Percentiles rank a stretch among this genome's conserved stretches.
Evolutionary conservation across 176 grass and related monocot species (phyloP).

Genomic region (Metroxylon sagu): DNA sequence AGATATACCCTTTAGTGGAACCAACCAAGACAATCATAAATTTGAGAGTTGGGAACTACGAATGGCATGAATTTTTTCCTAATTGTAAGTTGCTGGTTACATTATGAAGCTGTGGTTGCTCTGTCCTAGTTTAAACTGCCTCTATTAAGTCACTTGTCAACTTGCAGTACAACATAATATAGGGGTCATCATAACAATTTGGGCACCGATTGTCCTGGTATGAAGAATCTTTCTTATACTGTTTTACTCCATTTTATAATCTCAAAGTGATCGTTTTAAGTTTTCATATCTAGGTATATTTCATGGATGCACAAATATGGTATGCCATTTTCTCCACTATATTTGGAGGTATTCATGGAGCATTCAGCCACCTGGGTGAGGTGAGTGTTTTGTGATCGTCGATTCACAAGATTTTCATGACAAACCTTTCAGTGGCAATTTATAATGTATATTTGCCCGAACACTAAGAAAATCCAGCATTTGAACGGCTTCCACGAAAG

Average conservation of each 20-base stretch:
- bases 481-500: background rate
- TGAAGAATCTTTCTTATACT: background rate
- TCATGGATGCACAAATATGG: conserved; percentile 99
- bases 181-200: conserved; percentile 73
- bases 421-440: too few species aligned
- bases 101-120: background rate
- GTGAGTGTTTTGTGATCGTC: conserved; percentile 27
- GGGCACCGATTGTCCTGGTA: conserved; percentile 98
- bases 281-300: conserved; percentile 60
- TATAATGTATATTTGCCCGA: too few species aligned
- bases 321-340: conserved; percentile 98
- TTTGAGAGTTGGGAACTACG: conserved; percentile 46
- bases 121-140: too few species aligned
- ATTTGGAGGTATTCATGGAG: conserved; percentile 80
- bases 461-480: background rate
- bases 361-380: conserved; percentile 94
- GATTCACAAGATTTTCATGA: too few species aligned
- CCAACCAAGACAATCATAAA: conserved; percentile 79
- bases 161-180: conserved; percentile 87
- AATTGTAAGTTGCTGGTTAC: conserved; percentile 42
- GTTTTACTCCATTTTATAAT: background rate
- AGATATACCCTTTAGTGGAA: conserved; percentile 83
- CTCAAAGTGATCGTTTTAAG: background rate
- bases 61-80: conserved; percentile 97
- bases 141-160: background rate